Evolutionary conservation across 352 stramenopile genomes (phyloP).

Genomic region (Pythium guiyangense): DNA sequence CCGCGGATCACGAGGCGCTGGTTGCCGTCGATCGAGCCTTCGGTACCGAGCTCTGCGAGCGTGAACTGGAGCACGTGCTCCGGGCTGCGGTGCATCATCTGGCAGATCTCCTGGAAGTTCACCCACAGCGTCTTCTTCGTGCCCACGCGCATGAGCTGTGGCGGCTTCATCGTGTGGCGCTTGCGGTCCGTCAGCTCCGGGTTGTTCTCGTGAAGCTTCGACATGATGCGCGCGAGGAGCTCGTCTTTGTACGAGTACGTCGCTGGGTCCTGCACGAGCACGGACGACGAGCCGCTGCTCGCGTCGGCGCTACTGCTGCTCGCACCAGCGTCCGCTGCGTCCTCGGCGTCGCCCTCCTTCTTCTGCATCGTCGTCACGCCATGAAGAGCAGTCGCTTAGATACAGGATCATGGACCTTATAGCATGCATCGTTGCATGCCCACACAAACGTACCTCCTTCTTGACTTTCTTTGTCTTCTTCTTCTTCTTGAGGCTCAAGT

Average conservation of each 20-base stretch:
- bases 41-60: constrained; percentile 98
- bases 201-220: constrained; percentile 95
- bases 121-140: constrained; percentile 99
- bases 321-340: constrained; percentile 17
- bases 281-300: constrained; percentile 34
- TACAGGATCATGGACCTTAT: neutral
- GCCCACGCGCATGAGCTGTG: constrained; percentile 88
- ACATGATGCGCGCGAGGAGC: constrained; percentile 92
- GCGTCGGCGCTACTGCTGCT: constrained; percentile 17
- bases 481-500: constrained; percentile 86
- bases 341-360: constrained; percentile 43
- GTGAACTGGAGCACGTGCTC: constrained; percentile 99
- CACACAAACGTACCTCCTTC: constrained; percentile 48
- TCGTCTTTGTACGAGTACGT: constrained; percentile 96
- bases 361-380: constrained; percentile 27
- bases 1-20: constrained; percentile 98
- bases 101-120: constrained; percentile 99
- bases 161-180: constrained; percentile 88
- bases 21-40: constrained; percentile 98
- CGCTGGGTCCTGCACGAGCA: constrained; percentile 82
- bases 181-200: constrained; percentile 95
- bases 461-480: constrained; percentile 93
- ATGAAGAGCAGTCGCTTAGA: neutral
- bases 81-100: constrained; percentile 97
- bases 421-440: constrained; percentile 17